Base-by-base conservation (phyloP, 1,139 yeast genomes). In the Debaryomycetaceae sp. region DNA sequence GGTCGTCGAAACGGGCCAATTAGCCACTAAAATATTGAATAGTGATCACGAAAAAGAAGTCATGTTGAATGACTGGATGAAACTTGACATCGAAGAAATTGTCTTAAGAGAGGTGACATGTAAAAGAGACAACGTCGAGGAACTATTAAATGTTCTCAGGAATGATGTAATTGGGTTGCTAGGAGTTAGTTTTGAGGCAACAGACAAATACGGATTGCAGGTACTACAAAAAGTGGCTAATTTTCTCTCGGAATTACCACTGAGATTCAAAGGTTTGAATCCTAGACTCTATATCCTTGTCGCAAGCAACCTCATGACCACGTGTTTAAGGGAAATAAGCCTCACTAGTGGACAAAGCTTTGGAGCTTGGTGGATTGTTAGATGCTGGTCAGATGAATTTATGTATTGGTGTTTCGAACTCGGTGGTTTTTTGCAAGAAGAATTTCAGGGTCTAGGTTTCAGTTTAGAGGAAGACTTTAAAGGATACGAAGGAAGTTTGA, bases 331-430 rank as follows among this genome's bases (percentile, higher is more conserved):
- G 45, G 87, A 83, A 52, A 78, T 84, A 46, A 78, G 84, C 42
- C 67, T 80, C 46, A 66, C 69, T 27, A 82, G 84, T 3, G 84
- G 85, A 3, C 76, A 75, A 42, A 78, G 84, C 1, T 84, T 86
- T 60, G 84, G 84, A 8, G 80, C 84, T 1, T 86, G 95, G 91
- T 86, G 91, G 90, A 76, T 80, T 34, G 73, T 86, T 11, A 69
- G 87, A 45, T 83, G 89, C 59, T 87, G 95, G 91, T 69, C 83
- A 6, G 88, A 83, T 56, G 93, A 85, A 57, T 85, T 81, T 75
- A 67, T 84, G 52, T 75, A 76, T 1, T 84, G 89, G 84, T 66
- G 77, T 44, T 84, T 85, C 22, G 91, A 85, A 56, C 63, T 83
- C 42, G 87, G 89, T 6, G 88, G 89, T 0, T 82, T 81, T 53